Conservation (phyloP, 2,329 filamentous ascomycete genomes). For the Phaeosphaeriaceae sp. region DNA sequence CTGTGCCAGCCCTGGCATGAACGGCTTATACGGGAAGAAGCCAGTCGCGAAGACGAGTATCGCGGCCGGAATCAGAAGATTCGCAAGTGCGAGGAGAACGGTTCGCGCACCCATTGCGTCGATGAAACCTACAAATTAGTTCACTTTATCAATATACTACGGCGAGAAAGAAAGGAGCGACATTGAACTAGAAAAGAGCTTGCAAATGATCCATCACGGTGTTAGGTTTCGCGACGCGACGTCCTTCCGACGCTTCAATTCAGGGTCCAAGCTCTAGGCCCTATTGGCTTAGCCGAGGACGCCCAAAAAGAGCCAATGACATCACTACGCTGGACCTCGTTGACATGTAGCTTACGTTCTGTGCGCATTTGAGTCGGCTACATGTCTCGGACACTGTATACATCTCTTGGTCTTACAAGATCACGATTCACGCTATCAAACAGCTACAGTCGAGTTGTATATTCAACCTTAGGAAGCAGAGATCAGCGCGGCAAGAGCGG, state of each 20-base stretch:
- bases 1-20: slow-evolving; percentile 81
- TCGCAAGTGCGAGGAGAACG: slow-evolving; percentile 68
- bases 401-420: background rate
- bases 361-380: slow-evolving; percentile 3
- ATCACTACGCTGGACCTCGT: slow-evolving; percentile 32
- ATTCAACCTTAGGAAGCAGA: slow-evolving; percentile 1
- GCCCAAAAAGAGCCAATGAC: slow-evolving; percentile 39
- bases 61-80: slow-evolving; percentile 77
- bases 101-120: slow-evolving; percentile 33
- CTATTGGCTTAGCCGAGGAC: slow-evolving; percentile 17
- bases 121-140: slow-evolving; percentile 5
- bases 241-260: slow-evolving; percentile 12
- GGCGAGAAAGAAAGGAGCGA: slow-evolving; percentile 11
- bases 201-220: slow-evolving; percentile 26
- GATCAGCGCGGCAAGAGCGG: background rate
- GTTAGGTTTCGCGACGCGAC: slow-evolving; percentile 26
- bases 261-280: slow-evolving; percentile 40
- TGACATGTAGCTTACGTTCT: background rate
- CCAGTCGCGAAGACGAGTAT: slow-evolving; percentile 77
- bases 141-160: background rate
- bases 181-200: slow-evolving; percentile 11
- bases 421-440: background rate
- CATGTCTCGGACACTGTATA: slow-evolving; percentile 19
- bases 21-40: slow-evolving; percentile 98
- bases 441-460: background rate